A percentile compares a stretch with the other conserved stretches of the same genome.
These are phyloP conservation scores for Pueraria montana DNA, from an alignment of 306 rosid species.

Conservation along the genomic window DNA sequence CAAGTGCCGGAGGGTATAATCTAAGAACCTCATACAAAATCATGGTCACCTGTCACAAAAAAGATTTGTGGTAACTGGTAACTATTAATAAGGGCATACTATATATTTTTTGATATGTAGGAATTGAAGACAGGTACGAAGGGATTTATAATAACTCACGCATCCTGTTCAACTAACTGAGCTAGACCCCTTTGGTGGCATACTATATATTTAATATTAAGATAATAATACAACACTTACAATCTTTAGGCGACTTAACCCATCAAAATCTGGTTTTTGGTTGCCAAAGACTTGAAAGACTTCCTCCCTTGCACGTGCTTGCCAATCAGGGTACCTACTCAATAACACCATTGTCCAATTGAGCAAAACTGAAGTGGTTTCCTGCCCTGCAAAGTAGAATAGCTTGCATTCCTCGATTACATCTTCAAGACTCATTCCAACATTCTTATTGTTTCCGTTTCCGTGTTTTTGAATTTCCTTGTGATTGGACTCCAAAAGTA, in stretches of 20 bases:
- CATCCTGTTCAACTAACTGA: too few relatives aligned
- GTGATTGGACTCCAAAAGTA: constrained; percentile 61
- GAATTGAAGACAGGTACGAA: too few relatives aligned
- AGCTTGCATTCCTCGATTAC: constrained; percentile 63
- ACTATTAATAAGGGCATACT: too few relatives aligned
- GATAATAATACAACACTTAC: constrained; percentile 49
- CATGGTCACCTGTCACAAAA: constrained; percentile 50
- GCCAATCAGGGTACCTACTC: constrained; percentile 59
- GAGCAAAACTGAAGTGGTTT: constrained; percentile 64
- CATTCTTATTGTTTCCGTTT: constrained; percentile 44
- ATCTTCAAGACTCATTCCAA: constrained; percentile 60
- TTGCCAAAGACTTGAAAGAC: constrained; percentile 58
- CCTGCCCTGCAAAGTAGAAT: constrained; percentile 73
- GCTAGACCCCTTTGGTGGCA: too few relatives aligned
- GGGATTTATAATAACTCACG: too few relatives aligned
- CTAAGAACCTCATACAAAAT: constrained; percentile 74
- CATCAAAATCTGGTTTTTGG: constrained; percentile 57
- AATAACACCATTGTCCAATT: constrained; percentile 68
- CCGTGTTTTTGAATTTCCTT: constrained; percentile 56
- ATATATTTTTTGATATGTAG: too few relatives aligned
- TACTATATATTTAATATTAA: not conserved
- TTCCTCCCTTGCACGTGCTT: constrained; percentile 64
- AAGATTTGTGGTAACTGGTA: not conserved
- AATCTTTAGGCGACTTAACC: constrained; percentile 60
- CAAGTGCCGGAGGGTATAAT: constrained; percentile 51